These are phyloP conservation scores for Lactifluus piperatus DNA, from an alignment of 768 basidiomycete genomes.

Conservation along the genomic window DNA sequence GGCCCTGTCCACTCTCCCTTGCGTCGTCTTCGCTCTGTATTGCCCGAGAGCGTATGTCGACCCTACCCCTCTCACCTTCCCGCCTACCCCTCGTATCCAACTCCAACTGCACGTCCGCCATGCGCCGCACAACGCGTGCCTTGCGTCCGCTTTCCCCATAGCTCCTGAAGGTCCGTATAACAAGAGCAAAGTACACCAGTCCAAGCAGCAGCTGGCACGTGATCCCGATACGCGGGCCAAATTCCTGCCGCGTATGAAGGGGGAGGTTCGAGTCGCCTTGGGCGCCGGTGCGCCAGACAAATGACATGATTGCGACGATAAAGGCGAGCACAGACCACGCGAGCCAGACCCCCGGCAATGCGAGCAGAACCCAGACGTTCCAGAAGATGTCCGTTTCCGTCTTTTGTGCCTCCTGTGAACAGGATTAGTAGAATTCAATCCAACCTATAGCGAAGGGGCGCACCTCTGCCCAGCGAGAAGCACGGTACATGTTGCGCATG, in stretches of 20 bases:
- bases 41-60: background rate
- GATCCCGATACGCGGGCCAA: conserved; percentile 48
- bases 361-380: conserved; percentile 65
- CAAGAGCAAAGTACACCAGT: conserved; percentile 50
- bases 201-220: conserved; percentile 49
- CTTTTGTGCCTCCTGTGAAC: conserved; percentile 46
- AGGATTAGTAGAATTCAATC: background rate
- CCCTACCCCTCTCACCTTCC: background rate
- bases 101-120: conserved; percentile 22
- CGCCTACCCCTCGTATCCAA: background rate
- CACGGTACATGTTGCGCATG: conserved; percentile 66
- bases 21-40: background rate
- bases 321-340: conserved; percentile 70
- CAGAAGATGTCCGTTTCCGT: conserved; percentile 40
- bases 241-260: conserved; percentile 32
- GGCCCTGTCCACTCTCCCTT: background rate
- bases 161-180: conserved; percentile 50
- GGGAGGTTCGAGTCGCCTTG: conserved; percentile 30
- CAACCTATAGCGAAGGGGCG: background rate
- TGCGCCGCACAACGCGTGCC: conserved; percentile 2
- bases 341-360: conserved; percentile 62
- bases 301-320: conserved; percentile 51
- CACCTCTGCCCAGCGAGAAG: conserved; percentile 67
- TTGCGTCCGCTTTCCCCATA: conserved; percentile 37
- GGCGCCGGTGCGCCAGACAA: conserved; percentile 57